Percentiles rank a stretch among this genome's conserved stretches.
These are phyloP conservation scores for Penicillium sp. DNA, from an alignment of 2,329 filamentous ascomycete genomes.

Conservation along the genomic window DNA sequence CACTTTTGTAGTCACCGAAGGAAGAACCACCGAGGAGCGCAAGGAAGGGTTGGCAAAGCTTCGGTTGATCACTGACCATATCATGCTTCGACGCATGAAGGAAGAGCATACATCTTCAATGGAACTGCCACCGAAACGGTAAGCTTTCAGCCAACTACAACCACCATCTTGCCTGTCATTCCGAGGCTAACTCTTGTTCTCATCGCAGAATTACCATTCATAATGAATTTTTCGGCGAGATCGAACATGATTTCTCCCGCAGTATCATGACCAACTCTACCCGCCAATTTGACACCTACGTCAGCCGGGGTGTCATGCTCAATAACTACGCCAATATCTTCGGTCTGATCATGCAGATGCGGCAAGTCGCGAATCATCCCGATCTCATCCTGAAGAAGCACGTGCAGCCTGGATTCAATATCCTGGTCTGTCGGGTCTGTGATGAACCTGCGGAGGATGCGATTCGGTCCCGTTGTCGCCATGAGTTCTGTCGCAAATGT, in stretches of 20 bases:
- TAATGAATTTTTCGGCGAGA: conserved; percentile 94
- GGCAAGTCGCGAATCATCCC: conserved; percentile 94
- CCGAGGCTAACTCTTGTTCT: neutral
- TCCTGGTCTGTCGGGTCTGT: conserved; percentile 90
- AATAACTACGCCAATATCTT: conserved; percentile 99
- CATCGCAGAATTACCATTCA: conserved; percentile 71
- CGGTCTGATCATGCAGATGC: conserved; percentile 98
- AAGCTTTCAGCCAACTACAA: conserved; percentile 6
- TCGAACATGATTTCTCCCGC: conserved; percentile 90
- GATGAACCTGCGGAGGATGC: conserved; percentile 96
- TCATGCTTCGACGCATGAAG: conserved; percentile 96
- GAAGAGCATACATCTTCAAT: conserved; percentile 90
- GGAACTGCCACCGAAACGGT: conserved; percentile 93
- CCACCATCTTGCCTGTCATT: neutral
- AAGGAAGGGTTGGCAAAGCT: conserved; percentile 76
- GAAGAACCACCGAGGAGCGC: conserved; percentile 55
- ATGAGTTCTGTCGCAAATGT: conserved; percentile 86
- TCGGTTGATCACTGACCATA: conserved; percentile 82
- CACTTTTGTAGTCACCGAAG: conserved; percentile 55
- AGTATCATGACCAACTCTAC: conserved; percentile 93
- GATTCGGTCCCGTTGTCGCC: conserved; percentile 86
- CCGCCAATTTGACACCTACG: conserved; percentile 92
- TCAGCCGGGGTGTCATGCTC: conserved; percentile 87
- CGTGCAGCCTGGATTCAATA: conserved; percentile 80
- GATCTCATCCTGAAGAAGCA: conserved; percentile 92